phyloP scores from a whole-genome alignment of 805 yeast species.

The Spathaspora girioi region DNA sequence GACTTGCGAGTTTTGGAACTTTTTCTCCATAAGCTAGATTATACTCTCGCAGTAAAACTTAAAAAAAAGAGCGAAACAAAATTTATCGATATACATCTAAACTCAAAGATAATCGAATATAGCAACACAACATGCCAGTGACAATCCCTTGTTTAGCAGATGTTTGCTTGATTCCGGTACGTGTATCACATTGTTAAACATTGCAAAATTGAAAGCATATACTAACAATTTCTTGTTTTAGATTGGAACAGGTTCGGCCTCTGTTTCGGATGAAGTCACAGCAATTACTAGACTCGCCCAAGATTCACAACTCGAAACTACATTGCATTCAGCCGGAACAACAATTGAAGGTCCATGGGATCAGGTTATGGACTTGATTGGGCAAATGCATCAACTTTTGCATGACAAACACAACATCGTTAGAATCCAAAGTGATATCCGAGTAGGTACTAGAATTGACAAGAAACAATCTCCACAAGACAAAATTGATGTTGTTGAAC shows the following conservation, averaged over 20 bases:
- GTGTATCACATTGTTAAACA: not conserved
- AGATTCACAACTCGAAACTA: slow-evolving; percentile 58
- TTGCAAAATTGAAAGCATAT: slow-evolving; percentile 5
- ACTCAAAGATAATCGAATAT: not conserved
- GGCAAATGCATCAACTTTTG: slow-evolving; percentile 67
- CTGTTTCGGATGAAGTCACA: slow-evolving; percentile 80
- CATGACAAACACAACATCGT: slow-evolving; percentile 65
- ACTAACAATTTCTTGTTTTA: slow-evolving; percentile 25
- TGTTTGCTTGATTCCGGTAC: slow-evolving; percentile 70
- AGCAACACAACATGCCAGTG: slow-evolving; percentile 22
- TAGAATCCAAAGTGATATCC: slow-evolving; percentile 79
- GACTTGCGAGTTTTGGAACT: no score
- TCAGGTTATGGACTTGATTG: slow-evolving; percentile 76
- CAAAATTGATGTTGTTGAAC: slow-evolving; percentile 62
- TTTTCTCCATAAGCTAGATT: no score
- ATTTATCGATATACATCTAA: not conserved
- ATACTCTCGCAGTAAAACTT: no score
- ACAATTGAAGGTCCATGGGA: slow-evolving; percentile 93
- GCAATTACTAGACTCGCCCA: slow-evolving; percentile 62
- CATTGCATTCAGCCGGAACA: slow-evolving; percentile 89
- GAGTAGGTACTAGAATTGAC: slow-evolving; percentile 83
- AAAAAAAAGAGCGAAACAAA: not conserved
- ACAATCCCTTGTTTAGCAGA: slow-evolving; percentile 74
- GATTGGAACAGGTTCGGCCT: slow-evolving; percentile 73
- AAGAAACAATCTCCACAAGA: slow-evolving; percentile 70